A percentile compares a stretch with the other conserved stretches of the same genome.
phyloP scores from a whole-genome alignment of 768 basidiomycete species.

The Chalciporus chontae region DNA sequence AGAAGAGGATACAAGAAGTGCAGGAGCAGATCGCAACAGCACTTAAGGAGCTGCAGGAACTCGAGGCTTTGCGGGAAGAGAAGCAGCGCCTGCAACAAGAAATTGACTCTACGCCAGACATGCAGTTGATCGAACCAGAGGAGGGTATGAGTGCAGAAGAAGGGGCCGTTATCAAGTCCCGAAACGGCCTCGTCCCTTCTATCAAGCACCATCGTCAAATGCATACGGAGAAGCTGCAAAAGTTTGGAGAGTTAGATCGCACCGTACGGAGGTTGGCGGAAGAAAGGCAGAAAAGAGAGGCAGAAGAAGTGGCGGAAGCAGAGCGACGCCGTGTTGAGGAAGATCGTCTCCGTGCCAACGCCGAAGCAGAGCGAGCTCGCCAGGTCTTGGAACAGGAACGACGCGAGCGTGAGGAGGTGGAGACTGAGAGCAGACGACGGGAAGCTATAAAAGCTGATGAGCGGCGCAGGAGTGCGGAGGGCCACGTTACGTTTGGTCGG shows the following conservation, averaged over 20 bases:
- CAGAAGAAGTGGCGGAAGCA: constrained; percentile 17
- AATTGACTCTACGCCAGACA: neutral
- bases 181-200: constrained; percentile 8
- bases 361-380: constrained; percentile 11
- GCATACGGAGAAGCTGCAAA: constrained; percentile 15
- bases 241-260: constrained; percentile 14
- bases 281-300: constrained; percentile 18
- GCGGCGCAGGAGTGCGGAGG: neutral
- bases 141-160: constrained; percentile 23
- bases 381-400: constrained; percentile 4
- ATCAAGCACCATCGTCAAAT: constrained; percentile 17
- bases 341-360: constrained; percentile 4
- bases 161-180: constrained; percentile 4
- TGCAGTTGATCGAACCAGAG: constrained; percentile 17
- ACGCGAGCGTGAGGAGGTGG: constrained; percentile 7
- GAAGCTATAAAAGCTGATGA: neutral
- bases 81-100: neutral
- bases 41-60: constrained; percentile 16
- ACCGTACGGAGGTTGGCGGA: constrained; percentile 23
- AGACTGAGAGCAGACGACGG: constrained; percentile 10
- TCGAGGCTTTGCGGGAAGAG: constrained; percentile 5
- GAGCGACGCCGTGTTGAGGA: constrained; percentile 18
- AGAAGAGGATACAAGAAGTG: constrained; percentile 12
- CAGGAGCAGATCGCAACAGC: constrained; percentile 20
- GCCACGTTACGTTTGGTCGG: neutral